phyloP scores from a whole-genome alignment of 805 yeast species.

The Yarrowia porcina region DNA sequence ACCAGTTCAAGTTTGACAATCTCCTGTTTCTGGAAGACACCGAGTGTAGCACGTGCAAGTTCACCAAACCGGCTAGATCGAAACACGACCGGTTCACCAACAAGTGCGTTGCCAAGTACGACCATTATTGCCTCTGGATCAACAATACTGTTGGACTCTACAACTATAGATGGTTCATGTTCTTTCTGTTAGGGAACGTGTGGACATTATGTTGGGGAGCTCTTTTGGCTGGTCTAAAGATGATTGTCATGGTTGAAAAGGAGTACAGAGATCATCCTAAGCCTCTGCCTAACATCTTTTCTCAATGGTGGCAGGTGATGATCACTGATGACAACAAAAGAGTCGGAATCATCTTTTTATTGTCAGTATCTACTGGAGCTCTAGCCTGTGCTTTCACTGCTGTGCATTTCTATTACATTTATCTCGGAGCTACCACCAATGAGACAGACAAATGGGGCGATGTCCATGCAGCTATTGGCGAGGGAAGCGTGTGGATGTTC shows the following conservation, averaged over 20 bases:
- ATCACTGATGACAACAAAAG: conserved; percentile 31
- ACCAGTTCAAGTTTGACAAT: conserved; percentile 45
- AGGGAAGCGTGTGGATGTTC: conserved; percentile 41
- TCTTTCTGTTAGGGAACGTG: conserved; percentile 52
- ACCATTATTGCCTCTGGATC: conserved; percentile 64
- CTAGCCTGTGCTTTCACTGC: conserved; percentile 46
- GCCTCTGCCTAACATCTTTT: not conserved
- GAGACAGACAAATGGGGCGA: conserved; percentile 71
- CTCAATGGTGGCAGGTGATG: conserved; percentile 10
- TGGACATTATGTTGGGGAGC: conserved; percentile 47
- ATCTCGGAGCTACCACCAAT: conserved; percentile 70
- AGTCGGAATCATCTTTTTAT: conserved; percentile 43
- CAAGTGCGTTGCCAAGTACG: conserved; percentile 48
- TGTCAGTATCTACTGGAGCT: conserved; percentile 46
- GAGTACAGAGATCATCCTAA: conserved; percentile 28
- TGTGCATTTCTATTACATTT: conserved; percentile 50
- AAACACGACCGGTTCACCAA: conserved; percentile 57
- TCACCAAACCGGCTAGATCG: conserved; percentile 54
- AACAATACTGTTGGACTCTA: conserved; percentile 59
- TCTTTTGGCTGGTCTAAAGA: conserved; percentile 32
- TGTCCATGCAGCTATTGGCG: conserved; percentile 50
- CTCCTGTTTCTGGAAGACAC: conserved; percentile 51
- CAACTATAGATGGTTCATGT: conserved; percentile 60
- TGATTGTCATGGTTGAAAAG: conserved; percentile 11
- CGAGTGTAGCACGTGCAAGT: conserved; percentile 49